phyloP scores from a whole-genome alignment of 2,329 filamentous ascomycete genomes.

The Alternaria brassicicola region DNA sequence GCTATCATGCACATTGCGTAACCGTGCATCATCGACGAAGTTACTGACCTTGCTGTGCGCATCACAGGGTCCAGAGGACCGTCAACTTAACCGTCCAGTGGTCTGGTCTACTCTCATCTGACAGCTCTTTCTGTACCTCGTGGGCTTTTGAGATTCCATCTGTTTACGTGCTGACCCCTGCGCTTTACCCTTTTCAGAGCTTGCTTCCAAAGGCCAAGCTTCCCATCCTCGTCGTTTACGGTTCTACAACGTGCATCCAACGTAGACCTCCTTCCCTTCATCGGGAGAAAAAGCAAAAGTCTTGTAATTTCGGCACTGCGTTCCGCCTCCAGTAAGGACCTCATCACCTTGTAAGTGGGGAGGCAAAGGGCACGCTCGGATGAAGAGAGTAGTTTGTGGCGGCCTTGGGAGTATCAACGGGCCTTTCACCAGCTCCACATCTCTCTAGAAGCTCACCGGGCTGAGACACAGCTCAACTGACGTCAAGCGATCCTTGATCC shows the following conservation, averaged over 20 bases:
- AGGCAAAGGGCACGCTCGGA: background rate
- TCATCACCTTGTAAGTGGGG: background rate
- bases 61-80: background rate
- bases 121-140: background rate
- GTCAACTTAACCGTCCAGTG: background rate
- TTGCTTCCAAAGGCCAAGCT: background rate
- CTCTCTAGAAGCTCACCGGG: background rate
- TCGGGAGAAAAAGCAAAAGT: background rate
- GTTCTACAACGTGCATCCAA: background rate
- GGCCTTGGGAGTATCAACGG: background rate
- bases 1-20: constrained; percentile 1
- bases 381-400: background rate
- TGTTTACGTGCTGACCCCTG: background rate
- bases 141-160: background rate
- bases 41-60: background rate
- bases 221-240: background rate
- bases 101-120: background rate
- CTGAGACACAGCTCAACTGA: background rate
- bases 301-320: background rate
- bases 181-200: background rate
- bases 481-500: background rate
- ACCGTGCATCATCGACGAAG: background rate
- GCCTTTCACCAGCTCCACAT: background rate
- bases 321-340: background rate
- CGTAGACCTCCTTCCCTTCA: background rate